A percentile compares a stretch with the other conserved stretches of the same genome.
These are phyloP conservation scores for Chaetoceros muelleri DNA, from an alignment of 108 stramenopile species.

Conservation along the genomic window DNA sequence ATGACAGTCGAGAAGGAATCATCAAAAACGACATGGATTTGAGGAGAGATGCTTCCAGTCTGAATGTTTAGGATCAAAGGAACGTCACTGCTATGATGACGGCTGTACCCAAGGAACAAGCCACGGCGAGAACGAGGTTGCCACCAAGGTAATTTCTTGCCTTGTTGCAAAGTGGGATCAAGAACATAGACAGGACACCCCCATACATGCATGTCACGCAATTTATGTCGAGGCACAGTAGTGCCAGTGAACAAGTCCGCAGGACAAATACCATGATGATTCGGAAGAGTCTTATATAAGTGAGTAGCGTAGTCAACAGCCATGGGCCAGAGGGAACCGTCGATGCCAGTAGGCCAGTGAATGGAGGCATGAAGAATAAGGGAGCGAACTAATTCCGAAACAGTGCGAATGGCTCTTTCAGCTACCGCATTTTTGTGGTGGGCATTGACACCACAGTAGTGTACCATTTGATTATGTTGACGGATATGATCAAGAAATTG, in stretches of 20 bases:
- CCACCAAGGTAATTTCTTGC: conserved; percentile 28
- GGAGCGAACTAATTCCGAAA: conserved; percentile 8
- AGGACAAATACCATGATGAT: background rate
- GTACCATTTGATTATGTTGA: background rate
- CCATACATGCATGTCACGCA: conserved; percentile 12
- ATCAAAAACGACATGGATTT: conserved; percentile 41
- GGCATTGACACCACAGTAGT: conserved; percentile 1
- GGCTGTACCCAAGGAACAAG: conserved; percentile 24
- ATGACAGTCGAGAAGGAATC: conserved; percentile 28
- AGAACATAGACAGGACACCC: conserved; percentile 31
- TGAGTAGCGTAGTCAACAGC: conserved; percentile 16
- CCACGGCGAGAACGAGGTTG: conserved; percentile 20
- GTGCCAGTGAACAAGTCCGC: background rate
- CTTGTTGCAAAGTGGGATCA: conserved; percentile 22
- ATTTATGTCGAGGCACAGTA: background rate
- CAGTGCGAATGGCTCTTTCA: conserved; percentile 8
- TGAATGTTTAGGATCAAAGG: conserved; percentile 23
- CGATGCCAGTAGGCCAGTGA: background rate
- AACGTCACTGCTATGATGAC: conserved; percentile 20
- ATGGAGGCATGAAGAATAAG: conserved; percentile 9
- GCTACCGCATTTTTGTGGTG: conserved; percentile 22
- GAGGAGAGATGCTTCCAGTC: conserved; percentile 27
- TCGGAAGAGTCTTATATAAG: conserved; percentile 10
- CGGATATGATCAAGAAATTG: background rate
- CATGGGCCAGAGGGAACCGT: conserved; percentile 6